phyloP scores from a whole-genome alignment of 768 basidiomycete genomes.

The Dentipellis fragilis region DNA sequence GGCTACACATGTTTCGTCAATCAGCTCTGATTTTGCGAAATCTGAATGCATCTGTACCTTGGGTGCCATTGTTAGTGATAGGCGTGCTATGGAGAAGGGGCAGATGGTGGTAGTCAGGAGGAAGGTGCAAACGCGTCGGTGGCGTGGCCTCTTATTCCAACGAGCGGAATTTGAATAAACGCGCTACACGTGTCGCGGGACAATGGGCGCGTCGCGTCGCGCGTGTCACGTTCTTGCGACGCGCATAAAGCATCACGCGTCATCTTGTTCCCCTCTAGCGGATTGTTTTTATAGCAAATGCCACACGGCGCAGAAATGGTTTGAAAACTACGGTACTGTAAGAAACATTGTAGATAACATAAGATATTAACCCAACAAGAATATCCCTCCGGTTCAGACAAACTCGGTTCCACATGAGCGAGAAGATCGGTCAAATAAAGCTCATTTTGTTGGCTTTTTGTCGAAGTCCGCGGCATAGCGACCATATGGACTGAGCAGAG shows the following conservation, averaged over 20 bases:
- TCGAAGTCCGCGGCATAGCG: constrained; percentile 47
- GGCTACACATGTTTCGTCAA: constrained; percentile 20
- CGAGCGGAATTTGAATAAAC: neutral
- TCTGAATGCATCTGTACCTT: neutral
- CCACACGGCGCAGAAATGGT: too few species aligned
- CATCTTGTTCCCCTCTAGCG: too few species aligned
- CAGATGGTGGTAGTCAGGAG: neutral
- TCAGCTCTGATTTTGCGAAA: too few species aligned
- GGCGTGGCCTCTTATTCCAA: neutral
- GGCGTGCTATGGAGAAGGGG: neutral
- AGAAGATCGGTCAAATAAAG: too few species aligned
- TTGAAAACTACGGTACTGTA: too few species aligned
- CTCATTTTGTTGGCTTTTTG: too few species aligned
- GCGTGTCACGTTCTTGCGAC: neutral
- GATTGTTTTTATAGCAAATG: too few species aligned
- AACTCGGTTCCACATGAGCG: too few species aligned
- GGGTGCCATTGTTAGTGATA: neutral
- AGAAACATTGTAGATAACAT: too few species aligned
- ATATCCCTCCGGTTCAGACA: too few species aligned
- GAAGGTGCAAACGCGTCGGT: neutral
- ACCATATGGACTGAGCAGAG: constrained; percentile 53
- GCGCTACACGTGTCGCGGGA: neutral
- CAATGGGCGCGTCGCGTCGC: neutral
- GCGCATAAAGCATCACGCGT: too few species aligned
- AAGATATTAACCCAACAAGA: too few species aligned